Base-by-base conservation (phyloP, 225 moss, liverwort and hornwort species). In the Sphagnum contortum region DNA sequence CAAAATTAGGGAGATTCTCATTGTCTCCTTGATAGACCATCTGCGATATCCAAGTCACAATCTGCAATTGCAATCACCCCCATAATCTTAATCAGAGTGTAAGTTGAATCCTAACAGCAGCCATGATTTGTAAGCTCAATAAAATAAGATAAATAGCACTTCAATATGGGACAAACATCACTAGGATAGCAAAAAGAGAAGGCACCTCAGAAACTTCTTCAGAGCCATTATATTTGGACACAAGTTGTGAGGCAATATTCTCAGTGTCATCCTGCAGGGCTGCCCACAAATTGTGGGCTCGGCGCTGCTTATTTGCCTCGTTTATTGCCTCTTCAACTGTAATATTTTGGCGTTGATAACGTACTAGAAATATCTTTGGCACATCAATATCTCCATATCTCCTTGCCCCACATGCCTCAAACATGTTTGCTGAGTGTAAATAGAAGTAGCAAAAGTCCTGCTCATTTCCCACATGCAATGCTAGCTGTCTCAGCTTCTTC, bases 391-490 rank as follows among this genome's bases (percentile, higher is more conserved):
- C 85, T 11, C 68, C 82, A 64, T 74, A 73, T 45, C 76, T 85
- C 5, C 56, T 65, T 4, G 89, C 89, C 44, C 92, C 89, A 66
- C 92, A 92, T 44, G 87, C 79, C 69, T 92, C 89, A 60, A 81
- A 83, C 83, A 92, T 85, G 45, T 66, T 78, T 4, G 81, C 77
- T n/a, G 85, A 85, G 70, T 87, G 77, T 66, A 92, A 73, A 61
- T 92, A 92, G 70, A 89, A 87, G 62, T 73, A 92, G 69, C 89
- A 92, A 5, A 82, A 79, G 48, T 75, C 76, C 85, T 88, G 29
- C 29, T 29, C 29, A 29, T 29, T 29, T 29, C 29, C 29, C 29
- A 29, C 29, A 29, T 29, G 29, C 1, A 29, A 29, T 29, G 29
- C 29, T 29, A 29, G 29, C 29, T 29, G 29, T 29, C 29, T 29